Conservation (phyloP, 2,329 filamentous ascomycete species). For the Penicillium sp. region DNA sequence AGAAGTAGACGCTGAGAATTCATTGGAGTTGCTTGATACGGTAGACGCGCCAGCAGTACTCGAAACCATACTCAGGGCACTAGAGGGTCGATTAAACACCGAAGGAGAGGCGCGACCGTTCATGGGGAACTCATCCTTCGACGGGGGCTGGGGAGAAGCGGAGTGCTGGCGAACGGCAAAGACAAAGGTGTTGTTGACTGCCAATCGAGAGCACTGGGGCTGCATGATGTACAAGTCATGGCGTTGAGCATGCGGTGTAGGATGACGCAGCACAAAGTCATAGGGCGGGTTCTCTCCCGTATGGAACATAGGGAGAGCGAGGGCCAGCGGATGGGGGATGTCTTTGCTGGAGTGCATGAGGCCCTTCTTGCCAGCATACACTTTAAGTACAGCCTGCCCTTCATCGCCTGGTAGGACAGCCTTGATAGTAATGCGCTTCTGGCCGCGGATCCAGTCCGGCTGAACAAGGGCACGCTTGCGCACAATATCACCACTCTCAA, state of each 20-base stretch:
- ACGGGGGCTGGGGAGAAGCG: conserved; percentile 54
- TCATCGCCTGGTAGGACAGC: conserved; percentile 89
- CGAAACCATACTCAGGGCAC: conserved; percentile 62
- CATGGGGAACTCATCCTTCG: conserved; percentile 33
- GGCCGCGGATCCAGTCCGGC: conserved; percentile 82
- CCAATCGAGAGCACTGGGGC: conserved; percentile 84
- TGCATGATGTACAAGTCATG: conserved; percentile 97
- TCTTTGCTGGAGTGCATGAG: conserved; percentile 98
- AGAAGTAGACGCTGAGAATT: conserved; percentile 44
- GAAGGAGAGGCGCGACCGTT: conserved; percentile 53
- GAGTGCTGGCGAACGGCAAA: conserved; percentile 95
- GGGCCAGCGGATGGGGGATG: conserved; percentile 87
- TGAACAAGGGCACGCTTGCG: conserved; percentile 87
- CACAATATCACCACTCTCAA: conserved; percentile 85
- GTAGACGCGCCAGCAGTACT: conserved; percentile 54
- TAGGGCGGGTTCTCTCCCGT: conserved; percentile 91
- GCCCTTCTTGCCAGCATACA: conserved; percentile 91
- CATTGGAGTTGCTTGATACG: conserved; percentile 46
- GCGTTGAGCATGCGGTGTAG: conserved; percentile 94
- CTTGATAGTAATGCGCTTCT: conserved; percentile 92
- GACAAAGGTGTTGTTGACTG: conserved; percentile 95
- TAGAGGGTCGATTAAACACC: conserved; percentile 54
- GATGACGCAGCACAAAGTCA: conserved; percentile 88
- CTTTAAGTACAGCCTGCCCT: conserved; percentile 79
- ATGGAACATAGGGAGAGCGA: conserved; percentile 87